These are phyloP conservation scores for Prunus davidiana DNA, from an alignment of 306 rosid species.

Conservation along the genomic window DNA sequence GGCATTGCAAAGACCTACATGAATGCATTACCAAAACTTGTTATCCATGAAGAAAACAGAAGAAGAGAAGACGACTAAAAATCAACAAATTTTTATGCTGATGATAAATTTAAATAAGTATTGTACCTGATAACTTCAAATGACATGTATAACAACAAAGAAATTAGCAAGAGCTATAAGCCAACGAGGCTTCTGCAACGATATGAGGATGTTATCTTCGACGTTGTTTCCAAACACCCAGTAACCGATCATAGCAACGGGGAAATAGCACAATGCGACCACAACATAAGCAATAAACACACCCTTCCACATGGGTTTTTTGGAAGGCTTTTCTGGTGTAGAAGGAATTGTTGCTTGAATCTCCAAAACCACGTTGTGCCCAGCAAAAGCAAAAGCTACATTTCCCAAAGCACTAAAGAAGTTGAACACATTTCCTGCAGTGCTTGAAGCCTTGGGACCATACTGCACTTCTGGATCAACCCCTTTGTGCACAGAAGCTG, in stretches of 20 bases:
- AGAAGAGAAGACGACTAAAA: not conserved
- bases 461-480: conserved; percentile 24
- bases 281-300: conserved; percentile 26
- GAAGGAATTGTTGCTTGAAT: conserved; percentile 50
- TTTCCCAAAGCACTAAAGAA: conserved; percentile 39
- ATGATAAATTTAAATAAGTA: not conserved
- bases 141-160: conserved; percentile 46
- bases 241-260: conserved; percentile 35
- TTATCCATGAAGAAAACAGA: not conserved
- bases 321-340: conserved; percentile 33
- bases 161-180: conserved; percentile 29
- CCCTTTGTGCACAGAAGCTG: conserved; percentile 35
- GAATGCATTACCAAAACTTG: not conserved
- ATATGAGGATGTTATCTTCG: conserved; percentile 35
- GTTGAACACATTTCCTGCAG: conserved; percentile 25
- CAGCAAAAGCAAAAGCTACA: conserved; percentile 44
- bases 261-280: conserved; percentile 45
- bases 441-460: conserved; percentile 23
- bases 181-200: conserved; percentile 37
- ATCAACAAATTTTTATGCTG: not conserved
- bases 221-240: conserved; percentile 36
- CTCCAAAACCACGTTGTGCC: conserved; percentile 43
- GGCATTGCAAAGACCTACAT: conserved; percentile 37
- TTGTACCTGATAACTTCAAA: conserved; percentile 40
- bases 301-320: conserved; percentile 46